A percentile compares a stretch with the other conserved stretches of the same genome.
These are phyloP conservation scores for Holtermannia corniformis DNA, from an alignment of 768 basidiomycete species.

Conservation along the genomic window DNA sequence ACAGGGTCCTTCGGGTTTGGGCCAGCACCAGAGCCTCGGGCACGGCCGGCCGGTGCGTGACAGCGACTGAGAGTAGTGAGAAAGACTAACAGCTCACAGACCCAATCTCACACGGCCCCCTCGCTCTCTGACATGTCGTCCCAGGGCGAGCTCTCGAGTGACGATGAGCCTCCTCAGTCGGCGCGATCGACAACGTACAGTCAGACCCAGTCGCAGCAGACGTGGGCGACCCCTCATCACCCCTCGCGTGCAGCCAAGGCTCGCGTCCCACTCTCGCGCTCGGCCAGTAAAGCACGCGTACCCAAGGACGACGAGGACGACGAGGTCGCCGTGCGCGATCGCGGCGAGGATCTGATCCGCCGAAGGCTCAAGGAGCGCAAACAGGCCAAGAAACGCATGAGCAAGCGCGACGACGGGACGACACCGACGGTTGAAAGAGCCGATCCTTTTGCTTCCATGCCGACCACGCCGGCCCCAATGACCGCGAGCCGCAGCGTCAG, in stretches of 20 bases:
- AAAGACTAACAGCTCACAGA: background rate
- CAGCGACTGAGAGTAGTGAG: too few species aligned
- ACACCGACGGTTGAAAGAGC: constrained; percentile 2
- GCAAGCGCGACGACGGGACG: constrained; percentile 10
- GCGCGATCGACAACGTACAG: background rate
- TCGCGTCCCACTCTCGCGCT: background rate
- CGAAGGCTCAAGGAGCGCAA: constrained; percentile 40
- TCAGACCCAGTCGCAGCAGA: background rate
- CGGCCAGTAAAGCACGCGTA: background rate
- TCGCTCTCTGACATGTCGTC: background rate
- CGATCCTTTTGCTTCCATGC: background rate
- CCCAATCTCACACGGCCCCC: background rate
- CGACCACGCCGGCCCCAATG: constrained; percentile 8
- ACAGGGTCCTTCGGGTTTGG: background rate
- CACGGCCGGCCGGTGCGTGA: background rate
- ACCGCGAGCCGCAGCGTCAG: constrained; percentile 11
- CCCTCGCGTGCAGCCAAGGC: too few species aligned
- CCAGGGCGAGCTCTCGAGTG: background rate
- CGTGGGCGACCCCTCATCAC: too few species aligned
- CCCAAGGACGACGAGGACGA: constrained; percentile 25
- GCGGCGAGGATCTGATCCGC: constrained; percentile 44
- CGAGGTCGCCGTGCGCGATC: constrained; percentile 38
- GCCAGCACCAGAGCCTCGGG: background rate
- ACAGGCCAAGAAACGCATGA: constrained; percentile 26
- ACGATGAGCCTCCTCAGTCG: background rate